Base-by-base conservation (phyloP, 2,329 filamentous ascomycete genomes). In the Colletotrichum lentis region DNA sequence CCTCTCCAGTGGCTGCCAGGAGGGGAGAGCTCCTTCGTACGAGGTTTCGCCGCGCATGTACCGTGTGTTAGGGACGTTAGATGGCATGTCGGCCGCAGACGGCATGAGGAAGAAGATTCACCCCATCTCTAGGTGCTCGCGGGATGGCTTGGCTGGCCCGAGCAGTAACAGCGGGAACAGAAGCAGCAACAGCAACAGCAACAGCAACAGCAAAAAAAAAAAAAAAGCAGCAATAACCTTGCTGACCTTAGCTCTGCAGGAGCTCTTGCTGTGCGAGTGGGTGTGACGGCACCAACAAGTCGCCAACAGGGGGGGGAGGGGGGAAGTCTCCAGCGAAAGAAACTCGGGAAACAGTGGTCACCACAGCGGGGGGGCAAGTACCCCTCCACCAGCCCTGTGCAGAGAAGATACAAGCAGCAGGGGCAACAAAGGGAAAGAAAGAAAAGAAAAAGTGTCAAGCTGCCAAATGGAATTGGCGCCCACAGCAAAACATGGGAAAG, bases 401-500 rank as follows among this genome's bases (percentile, higher is more conserved):
- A 43, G 65, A 65, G 57, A 64, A 46, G 54, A 46, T 54, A 68
- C 65, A 47, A 59, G 22, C 24, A 27, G 41, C 31, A 22, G 6
- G 12, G 18, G 22, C 43, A 11, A 18, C 20, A 49, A 16, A 18
- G 14, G 3, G 11, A 43, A 14, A 24, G 46, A 24, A 12, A 47
- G n/a, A 6, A 24, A 12, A 27, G n/a, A 27, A 20, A 31, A 47
- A 41, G 4, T 55, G 41, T 62, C 49, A 22, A 55, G 63, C 63
- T 52, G 41, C 41, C 55, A 57, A 57, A 57, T 22, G 41, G 43
- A 57, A 57, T 22, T 22, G 41, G 43, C 54, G 54, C 18, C 39
- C 56, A 47, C 56, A 46, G 44, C 56, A 52, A 54, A 54, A 49
- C 56, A 59, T 57, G 55, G 55, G 55, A 57, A 57, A 46, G 55